A percentile compares a stretch with the other conserved stretches of the same genome.
Evolutionary conservation across 108 stramenopile genomes (phyloP).

Genomic region (Discostella pseudostelligera): DNA sequence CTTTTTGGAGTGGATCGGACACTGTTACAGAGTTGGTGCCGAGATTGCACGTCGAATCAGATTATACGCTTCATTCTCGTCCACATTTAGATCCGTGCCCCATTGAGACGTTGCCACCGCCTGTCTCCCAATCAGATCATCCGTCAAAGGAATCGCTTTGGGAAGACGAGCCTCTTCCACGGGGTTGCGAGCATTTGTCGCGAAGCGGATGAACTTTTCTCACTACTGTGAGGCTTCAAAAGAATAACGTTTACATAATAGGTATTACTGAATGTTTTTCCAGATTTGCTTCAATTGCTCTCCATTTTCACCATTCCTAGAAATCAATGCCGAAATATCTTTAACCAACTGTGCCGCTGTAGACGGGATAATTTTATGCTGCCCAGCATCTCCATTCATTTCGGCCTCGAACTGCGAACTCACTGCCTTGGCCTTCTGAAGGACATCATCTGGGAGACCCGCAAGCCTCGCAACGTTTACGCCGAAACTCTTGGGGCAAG

Average conservation of each 20-base stretch:
- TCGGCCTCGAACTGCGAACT: constrained; percentile 81
- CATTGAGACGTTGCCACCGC: background rate
- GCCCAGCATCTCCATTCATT: constrained; percentile 49
- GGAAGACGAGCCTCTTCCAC: constrained; percentile 26
- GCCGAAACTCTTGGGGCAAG: constrained; percentile 97
- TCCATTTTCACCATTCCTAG: too few relatives aligned
- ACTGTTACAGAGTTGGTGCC: too few relatives aligned
- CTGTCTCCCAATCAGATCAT: constrained; percentile 2
- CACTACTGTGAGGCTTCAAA: too few relatives aligned
- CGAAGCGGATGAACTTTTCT: too few relatives aligned
- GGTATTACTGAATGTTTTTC: too few relatives aligned
- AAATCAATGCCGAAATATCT: background rate
- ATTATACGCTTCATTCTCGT: background rate
- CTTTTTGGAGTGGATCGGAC: background rate
- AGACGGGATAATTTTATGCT: constrained; percentile 35
- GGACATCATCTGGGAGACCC: constrained; percentile 91
- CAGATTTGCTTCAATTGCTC: too few relatives aligned
- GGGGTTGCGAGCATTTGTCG: background rate
- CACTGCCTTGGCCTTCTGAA: constrained; percentile 73
- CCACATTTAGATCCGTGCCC: constrained; percentile 9
- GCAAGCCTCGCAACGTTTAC: constrained; percentile 98
- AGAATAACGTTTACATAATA: too few relatives aligned
- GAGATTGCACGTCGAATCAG: background rate
- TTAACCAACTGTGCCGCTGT: constrained; percentile 12
- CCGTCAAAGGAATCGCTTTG: constrained; percentile 1